Evolutionary conservation across 495 filamentous ascomycete species (phyloP).

Genomic region (Aspergillus olivimuriae): DNA sequence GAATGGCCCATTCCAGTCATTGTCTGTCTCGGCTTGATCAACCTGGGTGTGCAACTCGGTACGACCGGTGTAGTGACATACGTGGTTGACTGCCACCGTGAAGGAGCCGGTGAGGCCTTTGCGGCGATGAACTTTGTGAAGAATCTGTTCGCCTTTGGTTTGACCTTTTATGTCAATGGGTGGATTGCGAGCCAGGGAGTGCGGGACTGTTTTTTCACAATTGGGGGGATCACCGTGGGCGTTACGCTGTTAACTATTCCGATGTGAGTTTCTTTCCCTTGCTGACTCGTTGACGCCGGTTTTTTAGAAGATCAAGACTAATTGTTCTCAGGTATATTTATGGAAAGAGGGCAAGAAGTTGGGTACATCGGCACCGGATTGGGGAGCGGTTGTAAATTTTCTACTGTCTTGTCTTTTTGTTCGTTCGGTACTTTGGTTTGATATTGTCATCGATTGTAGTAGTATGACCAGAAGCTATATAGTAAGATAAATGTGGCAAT

Average conservation of each 20-base stretch:
- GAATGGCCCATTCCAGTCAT: constrained; percentile 36
- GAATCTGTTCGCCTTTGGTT: constrained; percentile 33
- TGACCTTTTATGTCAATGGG: constrained; percentile 31
- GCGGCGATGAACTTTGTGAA: constrained; percentile 37
- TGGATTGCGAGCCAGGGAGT: constrained; percentile 34
- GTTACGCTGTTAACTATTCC: constrained; percentile 32
- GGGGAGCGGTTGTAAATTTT: constrained; percentile 19
- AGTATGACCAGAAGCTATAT: too few species aligned
- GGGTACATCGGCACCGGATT: constrained; percentile 22
- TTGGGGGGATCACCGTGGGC: constrained; percentile 32
- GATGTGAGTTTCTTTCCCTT: constrained; percentile 19
- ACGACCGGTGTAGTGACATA: constrained; percentile 36
- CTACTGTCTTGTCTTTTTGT: constrained; percentile 36
- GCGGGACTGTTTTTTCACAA: constrained; percentile 31
- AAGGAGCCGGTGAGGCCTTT: constrained; percentile 38
- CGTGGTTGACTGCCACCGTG: constrained; percentile 35
- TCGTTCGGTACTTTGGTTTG: too few species aligned
- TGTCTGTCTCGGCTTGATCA: constrained; percentile 37
- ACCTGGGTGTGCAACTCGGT: constrained; percentile 37
- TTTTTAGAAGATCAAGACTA: too few species aligned
- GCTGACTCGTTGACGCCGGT: too few species aligned
- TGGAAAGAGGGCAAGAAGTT: constrained; percentile 23
- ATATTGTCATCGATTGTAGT: too few species aligned
- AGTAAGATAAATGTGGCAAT: too few species aligned
- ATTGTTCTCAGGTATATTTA: constrained; percentile 20